phyloP scores from a whole-genome alignment of 306 rosid species.

The Cicer judaicum region DNA sequence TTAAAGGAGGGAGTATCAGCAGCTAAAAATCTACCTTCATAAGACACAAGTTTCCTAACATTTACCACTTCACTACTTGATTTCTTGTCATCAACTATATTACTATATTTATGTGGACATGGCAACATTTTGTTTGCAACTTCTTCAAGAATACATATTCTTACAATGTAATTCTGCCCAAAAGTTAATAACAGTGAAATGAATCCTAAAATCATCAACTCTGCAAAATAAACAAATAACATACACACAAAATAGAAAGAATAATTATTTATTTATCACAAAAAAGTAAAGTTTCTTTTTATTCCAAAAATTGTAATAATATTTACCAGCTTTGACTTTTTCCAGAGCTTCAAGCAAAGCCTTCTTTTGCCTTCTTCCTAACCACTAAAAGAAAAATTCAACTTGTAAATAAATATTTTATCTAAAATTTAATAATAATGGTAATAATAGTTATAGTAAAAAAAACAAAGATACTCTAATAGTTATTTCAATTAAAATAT shows the following conservation, averaged over 20 bases:
- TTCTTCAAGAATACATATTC: slow-evolving; percentile 64
- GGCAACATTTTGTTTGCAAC: slow-evolving; percentile 77
- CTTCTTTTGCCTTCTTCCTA: slow-evolving; percentile 51
- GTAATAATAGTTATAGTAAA: neutral
- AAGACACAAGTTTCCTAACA: slow-evolving; percentile 63
- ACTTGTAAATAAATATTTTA: neutral
- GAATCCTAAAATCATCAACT: slow-evolving; percentile 97
- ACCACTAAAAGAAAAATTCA: slow-evolving; percentile 42
- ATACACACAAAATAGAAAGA: neutral
- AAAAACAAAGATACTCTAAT: too few relatives aligned
- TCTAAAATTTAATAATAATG: slow-evolving; percentile 19
- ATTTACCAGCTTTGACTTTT: slow-evolving; percentile 82
- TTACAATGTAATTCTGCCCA: slow-evolving; percentile 76
- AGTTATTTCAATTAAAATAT: too few relatives aligned
- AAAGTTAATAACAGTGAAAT: slow-evolving; percentile 86
- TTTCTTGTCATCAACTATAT: neutral
- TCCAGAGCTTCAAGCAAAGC: slow-evolving; percentile 84
- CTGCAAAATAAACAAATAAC: slow-evolving; percentile 55
- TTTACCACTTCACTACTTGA: slow-evolving; percentile 41
- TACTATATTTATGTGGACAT: slow-evolving; percentile 47
- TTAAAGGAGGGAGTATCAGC: slow-evolving; percentile 40
- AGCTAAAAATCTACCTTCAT: slow-evolving; percentile 69
- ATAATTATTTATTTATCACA: neutral
- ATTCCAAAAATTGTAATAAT: slow-evolving; percentile 10
- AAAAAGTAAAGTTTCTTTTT: neutral